Percentiles rank a stretch among this genome's conserved stretches.
phyloP scores from a whole-genome alignment of 495 filamentous ascomycete genomes.

The Trichoderma virens region DNA sequence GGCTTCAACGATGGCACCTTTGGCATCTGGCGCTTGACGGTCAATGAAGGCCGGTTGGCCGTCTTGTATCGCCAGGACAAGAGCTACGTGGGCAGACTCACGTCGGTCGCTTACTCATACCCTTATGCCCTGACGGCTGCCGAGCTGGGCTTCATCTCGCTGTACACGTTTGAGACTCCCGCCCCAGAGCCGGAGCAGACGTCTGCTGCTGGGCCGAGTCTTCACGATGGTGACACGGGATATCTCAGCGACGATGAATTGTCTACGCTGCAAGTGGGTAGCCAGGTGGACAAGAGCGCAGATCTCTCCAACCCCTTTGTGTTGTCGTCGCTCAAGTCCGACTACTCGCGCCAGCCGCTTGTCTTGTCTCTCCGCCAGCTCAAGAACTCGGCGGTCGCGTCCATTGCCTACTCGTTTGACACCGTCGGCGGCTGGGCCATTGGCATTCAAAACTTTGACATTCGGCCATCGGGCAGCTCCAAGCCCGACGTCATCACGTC shows the following conservation, averaged over 20 bases:
- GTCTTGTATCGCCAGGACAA: slow-evolving; percentile 46
- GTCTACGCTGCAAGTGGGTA: neutral
- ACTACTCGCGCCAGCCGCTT: slow-evolving; percentile 70
- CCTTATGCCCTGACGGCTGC: slow-evolving; percentile 78
- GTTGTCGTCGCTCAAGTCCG: slow-evolving; percentile 73
- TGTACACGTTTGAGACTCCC: slow-evolving; percentile 56
- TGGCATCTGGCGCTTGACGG: slow-evolving; percentile 55
- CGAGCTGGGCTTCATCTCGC: slow-evolving; percentile 57
- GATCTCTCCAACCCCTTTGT: slow-evolving; percentile 41
- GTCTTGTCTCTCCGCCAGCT: slow-evolving; percentile 67
- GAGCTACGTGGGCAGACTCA: slow-evolving; percentile 57
- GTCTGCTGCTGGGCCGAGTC: neutral
- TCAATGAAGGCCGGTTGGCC: slow-evolving; percentile 31
- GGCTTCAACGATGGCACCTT: slow-evolving; percentile 76
- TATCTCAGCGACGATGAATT: neutral
- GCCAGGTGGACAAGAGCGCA: neutral
- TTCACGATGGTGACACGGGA: neutral
- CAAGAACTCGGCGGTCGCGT: slow-evolving; percentile 55
- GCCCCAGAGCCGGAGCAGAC: slow-evolving; percentile 8
- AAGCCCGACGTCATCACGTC: slow-evolving; percentile 41
- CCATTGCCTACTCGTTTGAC: slow-evolving; percentile 75
- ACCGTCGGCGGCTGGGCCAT: slow-evolving; percentile 74
- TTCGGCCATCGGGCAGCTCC: slow-evolving; percentile 29
- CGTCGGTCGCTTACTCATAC: slow-evolving; percentile 62
- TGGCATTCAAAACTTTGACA: slow-evolving; percentile 79